Conservation (phyloP, 2,329 filamentous ascomycete species). For the Thermoascus crustaceus region DNA sequence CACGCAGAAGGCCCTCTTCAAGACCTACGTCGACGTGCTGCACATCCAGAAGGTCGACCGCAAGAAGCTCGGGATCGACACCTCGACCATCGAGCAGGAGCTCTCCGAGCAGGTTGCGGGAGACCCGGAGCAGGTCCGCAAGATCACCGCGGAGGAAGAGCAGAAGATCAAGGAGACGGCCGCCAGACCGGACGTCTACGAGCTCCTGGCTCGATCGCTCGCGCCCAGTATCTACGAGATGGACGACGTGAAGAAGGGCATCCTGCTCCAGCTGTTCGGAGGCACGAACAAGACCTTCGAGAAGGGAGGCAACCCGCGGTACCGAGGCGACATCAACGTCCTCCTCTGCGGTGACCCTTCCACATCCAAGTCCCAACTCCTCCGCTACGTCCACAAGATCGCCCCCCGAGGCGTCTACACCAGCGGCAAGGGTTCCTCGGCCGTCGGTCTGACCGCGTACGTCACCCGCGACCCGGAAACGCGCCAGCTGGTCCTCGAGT, state of each 20-base stretch:
- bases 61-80: conserved; percentile 84
- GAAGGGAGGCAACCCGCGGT: conserved; percentile 90
- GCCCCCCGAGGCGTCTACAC: conserved; percentile 79
- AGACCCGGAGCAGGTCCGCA: conserved; percentile 72
- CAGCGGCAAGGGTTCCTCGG: conserved; percentile 66
- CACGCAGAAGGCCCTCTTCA: conserved; percentile 90
- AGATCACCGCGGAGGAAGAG: conserved; percentile 78
- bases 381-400: conserved; percentile 95
- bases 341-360: conserved; percentile 95
- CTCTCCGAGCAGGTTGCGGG: conserved; percentile 64
- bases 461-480: conserved; percentile 68
- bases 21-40: conserved; percentile 92
- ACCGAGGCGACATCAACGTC: conserved; percentile 95
- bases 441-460: conserved; percentile 69
- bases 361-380: conserved; percentile 88
- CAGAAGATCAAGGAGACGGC: conserved; percentile 77
- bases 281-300: conserved; percentile 97
- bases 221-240: conserved; percentile 95
- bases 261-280: conserved; percentile 90
- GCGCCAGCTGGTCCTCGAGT: conserved; percentile 64
- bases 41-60: conserved; percentile 97
- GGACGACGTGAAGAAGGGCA: conserved; percentile 98
- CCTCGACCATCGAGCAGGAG: conserved; percentile 77
- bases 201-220: conserved; percentile 79
- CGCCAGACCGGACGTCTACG: conserved; percentile 78